These are phyloP conservation scores for Colletotrichum sidae DNA, from an alignment of 2,329 filamentous ascomycete genomes.

Conservation along the genomic window DNA sequence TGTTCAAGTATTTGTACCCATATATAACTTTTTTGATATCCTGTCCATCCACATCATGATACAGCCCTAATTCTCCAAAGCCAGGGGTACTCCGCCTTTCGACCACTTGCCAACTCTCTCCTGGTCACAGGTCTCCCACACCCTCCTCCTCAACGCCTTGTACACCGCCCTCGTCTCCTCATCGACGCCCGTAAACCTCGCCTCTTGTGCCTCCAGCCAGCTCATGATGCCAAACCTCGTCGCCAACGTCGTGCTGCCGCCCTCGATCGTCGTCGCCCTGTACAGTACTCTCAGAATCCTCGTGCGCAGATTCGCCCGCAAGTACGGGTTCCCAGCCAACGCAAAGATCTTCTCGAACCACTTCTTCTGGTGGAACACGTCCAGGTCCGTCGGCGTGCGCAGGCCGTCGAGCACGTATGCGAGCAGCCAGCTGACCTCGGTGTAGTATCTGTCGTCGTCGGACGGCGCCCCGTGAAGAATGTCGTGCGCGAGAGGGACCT, in stretches of 20 bases:
- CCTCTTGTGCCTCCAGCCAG: conserved; percentile 76
- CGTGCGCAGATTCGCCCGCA: conserved; percentile 68
- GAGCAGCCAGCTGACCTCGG: conserved; percentile 81
- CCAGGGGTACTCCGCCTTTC: conserved; percentile 53
- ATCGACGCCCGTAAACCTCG: conserved; percentile 48
- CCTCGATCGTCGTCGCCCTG: conserved; percentile 74
- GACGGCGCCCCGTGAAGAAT: conserved; percentile 74
- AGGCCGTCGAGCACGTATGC: conserved; percentile 76
- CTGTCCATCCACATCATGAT: not conserved
- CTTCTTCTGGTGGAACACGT: conserved; percentile 68
- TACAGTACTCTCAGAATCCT: conserved; percentile 73
- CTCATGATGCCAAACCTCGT: conserved; percentile 80
- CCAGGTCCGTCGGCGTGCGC: conserved; percentile 69
- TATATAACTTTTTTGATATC: not conserved
- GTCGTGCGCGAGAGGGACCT: conserved; percentile 76
- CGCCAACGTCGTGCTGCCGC: conserved; percentile 82
- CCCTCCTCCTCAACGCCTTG: conserved; percentile 64
- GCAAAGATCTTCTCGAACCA: conserved; percentile 82
- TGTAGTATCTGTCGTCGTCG: conserved; percentile 78
- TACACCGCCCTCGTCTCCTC: conserved; percentile 61
- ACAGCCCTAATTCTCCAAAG: conserved; percentile 20
- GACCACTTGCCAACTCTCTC: conserved; percentile 77
- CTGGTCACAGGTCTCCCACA: conserved; percentile 75
- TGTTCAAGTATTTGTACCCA: not conserved
- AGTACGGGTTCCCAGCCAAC: conserved; percentile 74